phyloP scores from a whole-genome alignment of 73 alveolate species.

The Paramecium octaurelia region DNA sequence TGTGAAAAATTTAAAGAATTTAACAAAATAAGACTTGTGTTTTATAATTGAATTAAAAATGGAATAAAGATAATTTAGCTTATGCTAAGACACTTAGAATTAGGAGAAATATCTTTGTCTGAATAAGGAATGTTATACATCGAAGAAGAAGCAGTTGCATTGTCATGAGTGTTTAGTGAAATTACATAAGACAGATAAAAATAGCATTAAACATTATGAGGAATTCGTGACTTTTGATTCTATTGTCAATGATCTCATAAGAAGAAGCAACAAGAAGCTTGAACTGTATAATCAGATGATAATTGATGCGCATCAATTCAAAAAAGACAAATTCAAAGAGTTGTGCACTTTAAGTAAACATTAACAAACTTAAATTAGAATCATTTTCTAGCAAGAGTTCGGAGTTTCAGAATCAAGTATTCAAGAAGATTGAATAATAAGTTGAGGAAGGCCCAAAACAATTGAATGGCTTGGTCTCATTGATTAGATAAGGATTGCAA shows the following conservation, averaged over 20 bases:
- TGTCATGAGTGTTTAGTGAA: constrained; percentile 13
- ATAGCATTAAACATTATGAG: neutral
- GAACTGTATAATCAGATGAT: neutral
- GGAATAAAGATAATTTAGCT: neutral
- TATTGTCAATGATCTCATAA: neutral
- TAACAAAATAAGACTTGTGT: neutral
- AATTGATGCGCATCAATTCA: constrained; percentile 4
- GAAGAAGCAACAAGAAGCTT: neutral
- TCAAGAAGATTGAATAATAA: neutral
- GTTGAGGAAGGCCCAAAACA: neutral
- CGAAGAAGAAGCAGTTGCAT: neutral
- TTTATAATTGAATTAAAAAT: neutral
- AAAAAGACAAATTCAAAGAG: neutral
- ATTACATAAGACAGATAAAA: neutral
- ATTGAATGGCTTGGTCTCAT: neutral
- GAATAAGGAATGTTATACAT: neutral
- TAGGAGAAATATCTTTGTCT: neutral
- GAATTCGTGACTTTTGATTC: neutral
- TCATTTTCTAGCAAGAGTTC: constrained; percentile 17
- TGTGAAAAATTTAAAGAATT: neutral
- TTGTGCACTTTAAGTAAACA: neutral
- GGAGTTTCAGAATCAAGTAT: neutral
- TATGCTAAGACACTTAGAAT: neutral
- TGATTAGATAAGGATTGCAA: neutral
- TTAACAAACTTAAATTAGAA: neutral